Percentiles rank a stretch among this genome's conserved stretches.
Conservation (phyloP, 441 rosid species). For the Macaranga tanarius region DNA sequence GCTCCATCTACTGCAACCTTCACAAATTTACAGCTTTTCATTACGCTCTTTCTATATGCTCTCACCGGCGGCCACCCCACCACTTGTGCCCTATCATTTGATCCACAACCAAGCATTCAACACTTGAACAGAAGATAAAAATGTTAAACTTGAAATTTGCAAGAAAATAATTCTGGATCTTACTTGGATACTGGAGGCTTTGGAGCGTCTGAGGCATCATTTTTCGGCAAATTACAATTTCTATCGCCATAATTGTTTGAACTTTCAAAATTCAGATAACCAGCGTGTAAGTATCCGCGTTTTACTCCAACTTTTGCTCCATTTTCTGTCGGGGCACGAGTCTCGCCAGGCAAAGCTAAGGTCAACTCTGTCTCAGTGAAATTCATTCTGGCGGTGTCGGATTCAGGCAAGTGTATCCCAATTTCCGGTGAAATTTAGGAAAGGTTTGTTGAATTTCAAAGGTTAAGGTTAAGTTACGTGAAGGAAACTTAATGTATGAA, state of each 20-base stretch:
- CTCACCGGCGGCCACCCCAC: slow-evolving; percentile 89
- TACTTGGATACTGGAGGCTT: slow-evolving; percentile 42
- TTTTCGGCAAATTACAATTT: slow-evolving; percentile 2
- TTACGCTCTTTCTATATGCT: slow-evolving; percentile 34
- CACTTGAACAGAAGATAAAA: too few species aligned
- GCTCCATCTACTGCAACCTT: slow-evolving; percentile 76
- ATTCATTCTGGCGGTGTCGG: slow-evolving; percentile 25
- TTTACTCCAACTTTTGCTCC: slow-evolving; percentile 31
- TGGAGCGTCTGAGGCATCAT: slow-evolving; percentile 22
- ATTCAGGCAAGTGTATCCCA: slow-evolving; percentile 26
- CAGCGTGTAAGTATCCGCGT: slow-evolving; percentile 38
- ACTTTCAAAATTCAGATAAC: slow-evolving; percentile 33
- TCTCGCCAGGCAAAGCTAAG: slow-evolving; percentile 48
- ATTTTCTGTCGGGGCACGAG: slow-evolving; percentile 11
- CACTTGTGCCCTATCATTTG: slow-evolving; percentile 39
- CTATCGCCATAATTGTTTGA: slow-evolving; percentile 2
- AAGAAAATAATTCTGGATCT: slow-evolving; percentile 5
- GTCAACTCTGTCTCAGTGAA: slow-evolving; percentile 50
- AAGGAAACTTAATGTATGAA: too few species aligned
- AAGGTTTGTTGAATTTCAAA: too few species aligned
- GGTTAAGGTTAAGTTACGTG: too few species aligned
- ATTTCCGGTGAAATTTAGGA: slow-evolving; percentile 26
- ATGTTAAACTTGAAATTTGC: too few species aligned
- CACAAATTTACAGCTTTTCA: slow-evolving; percentile 48
- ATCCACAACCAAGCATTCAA: background rate